Base-by-base conservation (phyloP, 2,329 filamentous ascomycete genomes). In the Dactylellina haptotyla region DNA sequence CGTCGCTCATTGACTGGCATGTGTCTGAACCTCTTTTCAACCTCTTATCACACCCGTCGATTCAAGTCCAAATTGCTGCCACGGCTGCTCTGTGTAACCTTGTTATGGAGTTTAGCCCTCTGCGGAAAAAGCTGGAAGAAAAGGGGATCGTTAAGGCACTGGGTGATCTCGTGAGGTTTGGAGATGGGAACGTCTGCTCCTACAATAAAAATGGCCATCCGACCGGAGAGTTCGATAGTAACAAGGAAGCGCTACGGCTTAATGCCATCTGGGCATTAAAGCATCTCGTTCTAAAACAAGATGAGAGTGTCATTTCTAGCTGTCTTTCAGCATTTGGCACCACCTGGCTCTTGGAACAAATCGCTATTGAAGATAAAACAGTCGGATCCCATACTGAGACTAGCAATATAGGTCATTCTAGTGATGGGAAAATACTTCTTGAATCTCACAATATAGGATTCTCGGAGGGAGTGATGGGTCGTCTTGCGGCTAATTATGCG, bases 251-350 rank as follows among this genome's bases (percentile, higher is more conserved):
- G 50, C 84, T 98, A 59, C 88, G 92, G 23, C 84, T 96, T 25
- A 93, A 95, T 77, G 93, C 93, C 20, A 82, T 99, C 1, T 99
- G 95, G 94, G 92, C 93, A 4, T 83, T 99, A 67, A 98, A 98
- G 79, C 92, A 98, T 81, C 85, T 97, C 54, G 89, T 96, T 1
- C 86, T 90, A 75, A 88, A 88, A 20, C 87, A 90, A 4, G 85
- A 86, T 16, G 88, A 89, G 46, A 86, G 89, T 10, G 83, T 91
- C 76, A 96, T 95, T 81, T 89, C 90, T 78, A 85, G 87, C 51
- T 92, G 92, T 71, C 82, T 98, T 10, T 88, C 93, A 54, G 88
- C 91, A 78, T 84, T 98, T 2, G 89, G 88, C 6, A 86, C 91
- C 0, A 88, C 87, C 9, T 97, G 92, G 91, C 85, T 98, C 10